Conservation (phyloP, 768 basidiomycete species). For the Tephrocybe sp. region DNA sequence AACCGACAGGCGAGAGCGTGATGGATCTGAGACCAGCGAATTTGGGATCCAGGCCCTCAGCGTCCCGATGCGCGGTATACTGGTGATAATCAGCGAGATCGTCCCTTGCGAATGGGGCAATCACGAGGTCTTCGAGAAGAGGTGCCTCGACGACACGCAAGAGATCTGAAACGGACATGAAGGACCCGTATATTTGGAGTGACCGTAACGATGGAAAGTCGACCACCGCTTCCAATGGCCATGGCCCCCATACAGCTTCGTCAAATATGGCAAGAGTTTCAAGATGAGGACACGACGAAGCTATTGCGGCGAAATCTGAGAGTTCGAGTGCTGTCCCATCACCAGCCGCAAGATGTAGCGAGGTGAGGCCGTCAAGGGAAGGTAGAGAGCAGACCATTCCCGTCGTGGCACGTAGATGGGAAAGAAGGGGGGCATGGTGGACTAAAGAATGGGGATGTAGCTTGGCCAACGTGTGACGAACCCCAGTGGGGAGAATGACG, state of each 20-base stretch:
- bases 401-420: conserved; percentile 11
- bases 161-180: conserved; percentile 17
- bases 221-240: conserved; percentile 12
- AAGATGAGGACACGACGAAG: conserved; percentile 8
- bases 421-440: conserved; percentile 10
- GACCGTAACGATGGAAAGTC: conserved; percentile 13
- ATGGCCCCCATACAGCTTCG: conserved; percentile 14
- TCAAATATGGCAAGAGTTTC: conserved; percentile 15
- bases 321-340: conserved; percentile 5
- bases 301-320: conserved; percentile 7
- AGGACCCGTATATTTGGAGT: conserved; percentile 16
- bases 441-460: not conserved
- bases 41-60: conserved; percentile 5
- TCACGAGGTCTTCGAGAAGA: conserved; percentile 9
- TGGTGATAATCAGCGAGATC: conserved; percentile 14
- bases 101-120: conserved; percentile 12
- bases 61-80: not conserved
- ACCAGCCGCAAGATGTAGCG: conserved; percentile 14
- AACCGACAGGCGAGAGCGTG: conserved; percentile 14
- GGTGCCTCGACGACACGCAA: conserved; percentile 12
- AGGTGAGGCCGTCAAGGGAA: conserved; percentile 7
- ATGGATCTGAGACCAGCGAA: conserved; percentile 11
- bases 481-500: conserved; percentile 6
- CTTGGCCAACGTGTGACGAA: conserved; percentile 1
- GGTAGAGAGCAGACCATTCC: conserved; percentile 12